Conservation (phyloP, 352 stramenopile species). For the Pythium coloratum region DNA sequence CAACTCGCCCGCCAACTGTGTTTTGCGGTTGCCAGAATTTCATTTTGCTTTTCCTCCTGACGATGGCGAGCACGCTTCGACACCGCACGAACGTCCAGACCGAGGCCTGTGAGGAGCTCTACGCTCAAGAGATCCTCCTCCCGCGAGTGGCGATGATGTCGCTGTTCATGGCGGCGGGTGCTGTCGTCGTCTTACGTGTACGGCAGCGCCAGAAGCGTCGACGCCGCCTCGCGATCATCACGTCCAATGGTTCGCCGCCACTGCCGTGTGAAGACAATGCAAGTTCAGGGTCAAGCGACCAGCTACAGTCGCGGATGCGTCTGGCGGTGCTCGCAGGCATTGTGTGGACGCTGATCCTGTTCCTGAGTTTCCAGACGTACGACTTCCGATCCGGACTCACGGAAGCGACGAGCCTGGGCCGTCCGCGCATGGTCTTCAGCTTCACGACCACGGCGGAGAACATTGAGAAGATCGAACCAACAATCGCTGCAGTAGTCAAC, state of each 20-base stretch:
- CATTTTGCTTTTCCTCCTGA: too few relatives aligned
- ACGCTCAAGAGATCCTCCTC: conserved; percentile 42
- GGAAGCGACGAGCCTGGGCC: conserved; percentile 20
- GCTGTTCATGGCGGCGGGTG: conserved; percentile 23
- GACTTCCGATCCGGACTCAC: conserved; percentile 18
- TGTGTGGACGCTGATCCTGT: conserved; percentile 39
- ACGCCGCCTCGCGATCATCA: not conserved
- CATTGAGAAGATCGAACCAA: conserved; percentile 38
- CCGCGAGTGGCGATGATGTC: conserved; percentile 41
- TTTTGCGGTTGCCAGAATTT: too few relatives aligned
- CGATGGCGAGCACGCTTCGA: too few relatives aligned
- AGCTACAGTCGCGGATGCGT: conserved; percentile 28
- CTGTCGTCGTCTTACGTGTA: conserved; percentile 18
- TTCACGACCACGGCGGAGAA: conserved; percentile 48
- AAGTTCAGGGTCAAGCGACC: not conserved
- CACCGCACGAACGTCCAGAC: too few relatives aligned
- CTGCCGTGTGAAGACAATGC: too few relatives aligned
- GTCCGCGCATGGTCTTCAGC: conserved; percentile 53
- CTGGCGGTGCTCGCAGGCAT: conserved; percentile 32
- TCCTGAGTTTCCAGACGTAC: conserved; percentile 42
- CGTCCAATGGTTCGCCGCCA: conserved; percentile 11
- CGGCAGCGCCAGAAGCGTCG: conserved; percentile 5
- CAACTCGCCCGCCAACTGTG: too few relatives aligned
- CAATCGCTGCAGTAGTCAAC: conserved; percentile 39
- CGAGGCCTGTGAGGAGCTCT: conserved; percentile 28